Percentiles rank a stretch among this genome's conserved stretches.
Conservation (phyloP, 352 stramenopile genomes). For the Phytophthora pistaciae region DNA sequence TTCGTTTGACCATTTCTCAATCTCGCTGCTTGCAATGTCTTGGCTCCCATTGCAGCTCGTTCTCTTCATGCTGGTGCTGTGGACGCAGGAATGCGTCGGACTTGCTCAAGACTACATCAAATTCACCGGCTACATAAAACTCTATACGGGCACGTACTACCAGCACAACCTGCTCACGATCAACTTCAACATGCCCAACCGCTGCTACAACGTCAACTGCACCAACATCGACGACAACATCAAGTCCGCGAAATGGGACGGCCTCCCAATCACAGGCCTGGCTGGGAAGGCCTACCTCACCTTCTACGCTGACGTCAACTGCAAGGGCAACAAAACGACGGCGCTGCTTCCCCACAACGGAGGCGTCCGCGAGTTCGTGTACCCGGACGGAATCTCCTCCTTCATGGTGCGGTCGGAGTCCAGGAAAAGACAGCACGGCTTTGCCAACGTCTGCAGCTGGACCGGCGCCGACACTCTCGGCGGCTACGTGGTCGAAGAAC, state of each 20-base stretch:
- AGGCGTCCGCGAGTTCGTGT: constrained; percentile 15
- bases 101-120: constrained; percentile 8
- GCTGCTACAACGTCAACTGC: constrained; percentile 39
- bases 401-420: constrained; percentile 27
- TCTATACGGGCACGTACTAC: constrained; percentile 19
- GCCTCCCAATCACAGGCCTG: constrained; percentile 15
- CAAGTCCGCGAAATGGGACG: constrained; percentile 23
- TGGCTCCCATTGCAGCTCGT: not conserved
- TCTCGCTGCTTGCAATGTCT: not conserved
- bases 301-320: constrained; percentile 32
- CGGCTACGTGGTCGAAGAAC: constrained; percentile 11
- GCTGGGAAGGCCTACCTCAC: constrained; percentile 26
- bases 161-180: not conserved
- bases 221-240: constrained; percentile 25
- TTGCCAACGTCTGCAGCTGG: constrained; percentile 25
- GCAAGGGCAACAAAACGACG: constrained; percentile 4
- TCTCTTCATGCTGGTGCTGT: not conserved
- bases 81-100: not conserved
- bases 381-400: constrained; percentile 13
- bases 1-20: not conserved
- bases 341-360: constrained; percentile 12
- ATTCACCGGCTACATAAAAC: constrained; percentile 12
- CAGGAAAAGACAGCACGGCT: constrained; percentile 1
- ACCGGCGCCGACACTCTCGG: not conserved
- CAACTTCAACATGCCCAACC: constrained; percentile 17